Evolutionary conservation across 1,139 yeast genomes (phyloP), one percentile per base, ranked within the genome.

Genomic region (Saccharomyces hybrid): DNA sequence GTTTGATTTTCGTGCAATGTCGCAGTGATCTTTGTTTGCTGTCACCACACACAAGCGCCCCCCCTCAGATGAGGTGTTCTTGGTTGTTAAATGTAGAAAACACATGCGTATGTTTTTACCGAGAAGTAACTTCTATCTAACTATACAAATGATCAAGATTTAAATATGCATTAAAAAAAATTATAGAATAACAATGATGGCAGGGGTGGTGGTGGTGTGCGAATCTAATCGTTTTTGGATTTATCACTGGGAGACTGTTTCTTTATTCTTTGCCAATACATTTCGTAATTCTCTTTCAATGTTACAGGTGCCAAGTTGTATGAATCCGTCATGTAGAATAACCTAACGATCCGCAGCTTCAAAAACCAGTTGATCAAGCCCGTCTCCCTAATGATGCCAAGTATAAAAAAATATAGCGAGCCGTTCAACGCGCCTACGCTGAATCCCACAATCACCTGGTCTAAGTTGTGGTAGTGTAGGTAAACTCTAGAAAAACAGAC

Each of bases 401-500:
- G 78, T 1, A 77, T 69, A 8, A 78, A 62, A 65, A 82, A 87
- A 75, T 86, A 90, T 0, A 69, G 59, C 9, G 79, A 62, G 0
- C 95, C 95, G 19, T 83, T 68, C 0, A 77, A 64, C 0, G 74
- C 63, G 0, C 98, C 99, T 12, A 86, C 69, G 24, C 78, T 64
- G 2, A 79, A 73, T 0, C 99, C 99, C 9, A 86, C 87, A 11
- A 78, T 54, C 1, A 91, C 95, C 69, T 93, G 99, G 47, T 74
- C 75, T 29, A 73, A 57, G 26, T 88, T 79, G 69, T 93, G 99
- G 69, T 93, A 93, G 57, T 79, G 76, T 56, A 93, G 74, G 69
- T 89, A 86, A 19, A 88, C 86, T 54, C 99, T 75, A 4, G 96
- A 88, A 57, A 75, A 79, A 24, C 86, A 83, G 16, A 90, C 96